Percentiles rank a stretch among this genome's conserved stretches.
phyloP scores from a whole-genome alignment of 371 early-diverging fungal genomes.

The Mortierella sp. region DNA sequence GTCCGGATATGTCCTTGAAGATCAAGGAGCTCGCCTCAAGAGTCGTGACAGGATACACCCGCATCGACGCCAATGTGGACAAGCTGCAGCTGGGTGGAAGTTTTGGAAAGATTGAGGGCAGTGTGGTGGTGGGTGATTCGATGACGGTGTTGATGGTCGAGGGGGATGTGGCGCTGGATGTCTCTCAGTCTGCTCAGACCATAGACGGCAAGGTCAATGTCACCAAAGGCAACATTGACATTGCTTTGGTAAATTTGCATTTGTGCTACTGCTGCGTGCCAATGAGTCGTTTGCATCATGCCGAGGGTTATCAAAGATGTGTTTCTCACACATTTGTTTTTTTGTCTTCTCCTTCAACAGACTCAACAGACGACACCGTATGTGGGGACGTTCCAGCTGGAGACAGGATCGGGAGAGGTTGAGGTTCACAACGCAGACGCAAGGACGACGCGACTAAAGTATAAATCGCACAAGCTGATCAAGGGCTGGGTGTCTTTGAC shows the following conservation, averaged over 20 bases:
- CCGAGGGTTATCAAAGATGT: no score
- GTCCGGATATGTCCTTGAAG: background rate
- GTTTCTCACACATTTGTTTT: background rate
- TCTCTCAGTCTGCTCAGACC: background rate
- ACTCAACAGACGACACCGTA: background rate
- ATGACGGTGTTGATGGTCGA: constrained; percentile 2
- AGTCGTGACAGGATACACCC: background rate
- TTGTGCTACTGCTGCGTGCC: background rate
- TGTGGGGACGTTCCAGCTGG: background rate
- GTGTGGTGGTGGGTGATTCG: background rate
- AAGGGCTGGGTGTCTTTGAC: background rate
- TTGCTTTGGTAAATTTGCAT: background rate
- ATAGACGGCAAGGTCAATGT: background rate
- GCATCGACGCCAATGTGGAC: background rate
- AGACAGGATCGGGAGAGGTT: background rate
- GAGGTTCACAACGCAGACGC: background rate
- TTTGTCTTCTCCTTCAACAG: background rate
- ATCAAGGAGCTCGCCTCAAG: background rate
- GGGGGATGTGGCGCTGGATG: background rate
- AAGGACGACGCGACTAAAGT: background rate
- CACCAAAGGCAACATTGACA: background rate
- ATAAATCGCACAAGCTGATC: background rate
- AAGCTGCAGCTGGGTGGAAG: background rate
- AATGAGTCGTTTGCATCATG: background rate
- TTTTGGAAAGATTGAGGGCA: background rate